phyloP scores from a whole-genome alignment of 2,329 filamentous ascomycete species.

The Aspergillus neoniger region DNA sequence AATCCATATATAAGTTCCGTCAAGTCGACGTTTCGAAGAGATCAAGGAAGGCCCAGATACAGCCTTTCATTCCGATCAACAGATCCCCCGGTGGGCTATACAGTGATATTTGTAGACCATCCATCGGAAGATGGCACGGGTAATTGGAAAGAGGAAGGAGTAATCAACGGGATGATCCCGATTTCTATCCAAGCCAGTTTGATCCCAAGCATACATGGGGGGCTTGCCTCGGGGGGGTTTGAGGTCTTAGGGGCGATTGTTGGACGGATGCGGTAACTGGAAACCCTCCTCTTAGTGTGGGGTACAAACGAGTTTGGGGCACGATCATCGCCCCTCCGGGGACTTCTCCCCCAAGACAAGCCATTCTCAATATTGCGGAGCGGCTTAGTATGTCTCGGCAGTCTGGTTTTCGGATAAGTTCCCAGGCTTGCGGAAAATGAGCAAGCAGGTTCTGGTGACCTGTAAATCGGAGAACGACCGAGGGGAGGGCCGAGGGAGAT shows the following conservation, averaged over 20 bases:
- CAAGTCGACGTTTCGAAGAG: not conserved
- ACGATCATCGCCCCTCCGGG: conserved; percentile 1
- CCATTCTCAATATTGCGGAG: conserved; percentile 1
- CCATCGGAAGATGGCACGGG: not conserved
- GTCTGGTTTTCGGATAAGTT: not conserved
- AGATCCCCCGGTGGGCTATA: not conserved
- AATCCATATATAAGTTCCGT: not conserved
- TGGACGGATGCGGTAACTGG: not conserved
- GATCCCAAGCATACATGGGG: not conserved
- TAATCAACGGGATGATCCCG: not conserved
- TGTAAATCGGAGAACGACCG: conserved; percentile 4
- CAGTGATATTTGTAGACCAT: not conserved
- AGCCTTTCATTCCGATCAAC: not conserved
- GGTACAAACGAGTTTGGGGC: not conserved
- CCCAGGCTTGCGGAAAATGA: not conserved
- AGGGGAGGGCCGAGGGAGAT: not conserved
- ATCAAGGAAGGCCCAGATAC: not conserved
- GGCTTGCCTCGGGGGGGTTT: not conserved
- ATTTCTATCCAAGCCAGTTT: not conserved
- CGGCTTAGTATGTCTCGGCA: not conserved
- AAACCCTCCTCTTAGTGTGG: not conserved
- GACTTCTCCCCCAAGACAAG: not conserved
- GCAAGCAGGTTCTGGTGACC: not conserved
- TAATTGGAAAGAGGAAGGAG: not conserved
- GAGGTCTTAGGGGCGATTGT: not conserved